Evolutionary conservation across 2,329 filamentous ascomycete species (phyloP).

Genomic region (Akanthomyces uredinophilus): DNA sequence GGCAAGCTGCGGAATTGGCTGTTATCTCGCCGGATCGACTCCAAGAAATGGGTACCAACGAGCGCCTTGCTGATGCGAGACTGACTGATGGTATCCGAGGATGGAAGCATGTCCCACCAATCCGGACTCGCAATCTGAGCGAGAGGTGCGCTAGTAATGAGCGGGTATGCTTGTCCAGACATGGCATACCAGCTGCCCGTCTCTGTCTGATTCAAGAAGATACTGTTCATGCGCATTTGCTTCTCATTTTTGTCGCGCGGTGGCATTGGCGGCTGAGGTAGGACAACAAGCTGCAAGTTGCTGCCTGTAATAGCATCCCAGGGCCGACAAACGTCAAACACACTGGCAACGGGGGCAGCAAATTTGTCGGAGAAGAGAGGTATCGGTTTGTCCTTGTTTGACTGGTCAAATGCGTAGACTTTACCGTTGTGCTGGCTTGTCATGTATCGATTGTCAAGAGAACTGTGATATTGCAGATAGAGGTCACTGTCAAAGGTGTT

Average conservation of each 20-base stretch:
- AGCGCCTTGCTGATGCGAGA: constrained; percentile 55
- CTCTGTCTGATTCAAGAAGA: constrained; percentile 84
- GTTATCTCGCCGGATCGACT: constrained; percentile 28
- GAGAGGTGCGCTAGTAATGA: constrained; percentile 64
- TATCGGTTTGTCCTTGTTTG: constrained; percentile 43
- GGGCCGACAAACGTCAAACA: constrained; percentile 82
- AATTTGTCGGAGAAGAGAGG: constrained; percentile 65
- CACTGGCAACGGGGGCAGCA: constrained; percentile 72
- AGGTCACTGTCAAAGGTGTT: constrained; percentile 90
- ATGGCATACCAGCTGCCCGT: constrained; percentile 91
- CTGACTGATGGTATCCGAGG: constrained; percentile 33
- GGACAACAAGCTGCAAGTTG: constrained; percentile 72
- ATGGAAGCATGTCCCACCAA: constrained; percentile 40
- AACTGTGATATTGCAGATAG: constrained; percentile 70
- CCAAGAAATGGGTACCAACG: constrained; percentile 66
- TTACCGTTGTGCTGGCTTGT: constrained; percentile 81
- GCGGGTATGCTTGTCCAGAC: constrained; percentile 79
- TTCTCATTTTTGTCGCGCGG: constrained; percentile 43
- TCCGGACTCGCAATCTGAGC: constrained; percentile 41
- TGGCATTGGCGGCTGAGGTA: constrained; percentile 77
- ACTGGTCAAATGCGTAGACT: constrained; percentile 73
- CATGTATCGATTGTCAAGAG: constrained; percentile 84
- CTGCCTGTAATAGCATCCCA: constrained; percentile 55
- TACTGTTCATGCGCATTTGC: constrained; percentile 54
- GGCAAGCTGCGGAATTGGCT: constrained; percentile 35